Percentiles rank a stretch among this genome's conserved stretches.
phyloP scores from a whole-genome alignment of 2,329 filamentous ascomycete species.

The Exserohilum turcica region DNA sequence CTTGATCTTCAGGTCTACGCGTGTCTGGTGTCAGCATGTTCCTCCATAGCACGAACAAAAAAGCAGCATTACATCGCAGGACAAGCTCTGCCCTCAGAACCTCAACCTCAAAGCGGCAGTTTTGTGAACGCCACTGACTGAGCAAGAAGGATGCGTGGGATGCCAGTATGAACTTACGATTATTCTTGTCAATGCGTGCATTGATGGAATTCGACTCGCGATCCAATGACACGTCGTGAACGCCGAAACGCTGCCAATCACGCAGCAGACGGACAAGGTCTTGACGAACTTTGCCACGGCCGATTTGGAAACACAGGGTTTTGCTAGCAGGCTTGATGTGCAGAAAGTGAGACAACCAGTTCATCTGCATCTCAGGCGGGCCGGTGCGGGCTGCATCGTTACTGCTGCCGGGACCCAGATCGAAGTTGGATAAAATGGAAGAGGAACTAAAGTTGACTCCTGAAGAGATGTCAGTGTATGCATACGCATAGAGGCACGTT shows the following conservation, averaged over 20 bases:
- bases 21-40: slow-evolving; percentile 15
- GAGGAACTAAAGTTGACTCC: slow-evolving; percentile 38
- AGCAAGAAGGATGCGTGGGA: slow-evolving; percentile 18
- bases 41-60: neutral
- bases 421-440: slow-evolving; percentile 39
- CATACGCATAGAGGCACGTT: slow-evolving; percentile 16
- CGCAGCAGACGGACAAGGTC: slow-evolving; percentile 76
- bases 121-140: slow-evolving; percentile 20
- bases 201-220: slow-evolving; percentile 80
- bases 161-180: slow-evolving; percentile 66
- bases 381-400: slow-evolving; percentile 47
- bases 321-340: slow-evolving; percentile 82
- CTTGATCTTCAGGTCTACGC: slow-evolving; percentile 75
- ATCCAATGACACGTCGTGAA: slow-evolving; percentile 77
- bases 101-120: slow-evolving; percentile 25
- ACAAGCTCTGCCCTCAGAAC: slow-evolving; percentile 18
- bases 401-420: slow-evolving; percentile 42
- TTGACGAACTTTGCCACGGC: slow-evolving; percentile 73
- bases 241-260: slow-evolving; percentile 81
- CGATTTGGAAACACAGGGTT: slow-evolving; percentile 75
- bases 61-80: slow-evolving; percentile 27
- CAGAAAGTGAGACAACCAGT: slow-evolving; percentile 88
- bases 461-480: slow-evolving; percentile 16
- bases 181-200: slow-evolving; percentile 74
- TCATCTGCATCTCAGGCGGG: slow-evolving; percentile 59